phyloP scores from a whole-genome alignment of 75 land plant species.

The Ceratopteris richardii region DNA sequence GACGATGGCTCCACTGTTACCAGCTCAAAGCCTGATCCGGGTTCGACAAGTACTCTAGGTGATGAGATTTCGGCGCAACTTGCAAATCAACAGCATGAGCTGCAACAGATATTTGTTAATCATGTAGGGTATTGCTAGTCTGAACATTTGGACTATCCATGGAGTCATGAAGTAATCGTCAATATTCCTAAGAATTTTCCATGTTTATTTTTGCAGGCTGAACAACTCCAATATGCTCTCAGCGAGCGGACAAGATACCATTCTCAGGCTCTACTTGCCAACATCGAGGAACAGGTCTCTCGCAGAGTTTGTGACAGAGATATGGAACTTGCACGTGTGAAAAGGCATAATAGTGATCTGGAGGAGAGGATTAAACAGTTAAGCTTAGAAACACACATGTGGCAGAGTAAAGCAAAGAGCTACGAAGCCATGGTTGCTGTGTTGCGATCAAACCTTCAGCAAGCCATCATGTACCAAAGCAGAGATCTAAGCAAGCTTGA shows the following conservation, averaged over 20 bases:
- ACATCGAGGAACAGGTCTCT: constrained; percentile 39
- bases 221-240: constrained; percentile 42
- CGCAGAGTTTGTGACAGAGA: constrained; percentile 53
- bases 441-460: constrained; percentile 60
- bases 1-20: constrained; percentile 31
- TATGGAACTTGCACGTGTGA: constrained; percentile 44
- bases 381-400: constrained; percentile 40
- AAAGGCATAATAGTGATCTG: constrained; percentile 52
- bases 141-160: no score
- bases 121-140: constrained; percentile 34
- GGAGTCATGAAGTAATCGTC: no score
- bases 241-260: constrained; percentile 45
- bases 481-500: constrained; percentile 58
- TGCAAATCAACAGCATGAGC: constrained; percentile 52
- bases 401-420: constrained; percentile 61
- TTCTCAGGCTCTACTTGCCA: constrained; percentile 40
- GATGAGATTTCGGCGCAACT: constrained; percentile 52
- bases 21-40: constrained; percentile 24
- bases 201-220: constrained; percentile 32
- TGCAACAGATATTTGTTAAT: constrained; percentile 48
- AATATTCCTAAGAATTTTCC: neutral
- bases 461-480: constrained; percentile 42
- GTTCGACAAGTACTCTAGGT: constrained; percentile 14
- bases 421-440: constrained; percentile 50
- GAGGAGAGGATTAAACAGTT: constrained; percentile 59